phyloP scores from a whole-genome alignment of 140 eudicot genomes.

The Senecio squalidus region DNA sequence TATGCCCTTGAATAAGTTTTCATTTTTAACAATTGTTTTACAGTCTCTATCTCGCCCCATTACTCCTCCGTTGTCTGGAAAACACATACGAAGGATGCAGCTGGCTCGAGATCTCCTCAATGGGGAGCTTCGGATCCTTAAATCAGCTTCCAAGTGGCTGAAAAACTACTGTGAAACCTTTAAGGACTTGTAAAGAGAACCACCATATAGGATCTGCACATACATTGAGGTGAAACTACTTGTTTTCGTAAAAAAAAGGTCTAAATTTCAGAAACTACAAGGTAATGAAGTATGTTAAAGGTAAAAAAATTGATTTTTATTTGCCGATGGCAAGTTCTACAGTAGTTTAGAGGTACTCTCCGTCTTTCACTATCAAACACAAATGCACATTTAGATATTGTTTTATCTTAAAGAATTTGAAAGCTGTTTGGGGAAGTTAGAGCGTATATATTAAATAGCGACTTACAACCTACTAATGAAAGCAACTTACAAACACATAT shows the following conservation, averaged over 20 bases:
- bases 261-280: neutral
- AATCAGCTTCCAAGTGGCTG: conserved; percentile 75
- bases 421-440: no score
- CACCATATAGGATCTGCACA: neutral
- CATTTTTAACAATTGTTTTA: conserved; percentile 8
- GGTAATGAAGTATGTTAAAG: neutral
- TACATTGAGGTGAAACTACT: neutral
- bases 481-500: no score
- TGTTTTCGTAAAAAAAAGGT: neutral
- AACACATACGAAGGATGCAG: conserved; percentile 36
- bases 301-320: no score
- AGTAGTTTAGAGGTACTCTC: no score
- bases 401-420: no score
- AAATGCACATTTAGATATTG: no score
- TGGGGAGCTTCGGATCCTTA: conserved; percentile 65
- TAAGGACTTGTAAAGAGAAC: neutral
- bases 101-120: conserved; percentile 56
- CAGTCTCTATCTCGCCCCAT: conserved; percentile 37
- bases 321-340: no score
- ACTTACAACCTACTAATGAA: no score
- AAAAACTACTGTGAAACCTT: conserved; percentile 47
- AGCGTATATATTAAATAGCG: no score
- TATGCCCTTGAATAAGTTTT: no score
- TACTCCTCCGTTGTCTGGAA: conserved; percentile 13
- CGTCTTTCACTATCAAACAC: no score